Evolutionary conservation across 2,329 filamentous ascomycete genomes (phyloP), one percentile per base, ranked within the genome.

Genomic region (Samsoniella hepiali): DNA sequence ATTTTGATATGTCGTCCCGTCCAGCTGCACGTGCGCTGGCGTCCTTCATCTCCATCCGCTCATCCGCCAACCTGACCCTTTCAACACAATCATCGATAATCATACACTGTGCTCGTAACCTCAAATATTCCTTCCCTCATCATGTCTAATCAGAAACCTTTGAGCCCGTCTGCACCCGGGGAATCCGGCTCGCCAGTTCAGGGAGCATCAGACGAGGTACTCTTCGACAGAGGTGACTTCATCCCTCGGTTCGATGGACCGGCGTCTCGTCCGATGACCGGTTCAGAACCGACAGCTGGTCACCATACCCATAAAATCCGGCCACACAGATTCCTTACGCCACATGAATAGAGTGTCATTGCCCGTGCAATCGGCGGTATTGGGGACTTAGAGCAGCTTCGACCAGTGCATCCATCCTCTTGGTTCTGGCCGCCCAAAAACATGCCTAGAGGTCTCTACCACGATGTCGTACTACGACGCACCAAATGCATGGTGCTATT

Each of bases 381-480:
- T 60, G 73, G 68, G 27, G 80, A 82, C 59, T 70, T 72, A n/a
- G 82, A 83, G 65, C 72, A 76, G 10, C 73, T 78, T 45, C 69
- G 70, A 17, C 72, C 81, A 3, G 70, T 79, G 34, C 78, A 81
- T 57, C 78, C 79, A 1, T 76, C 71, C 4, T 75, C 71, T 62
- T 75, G 73, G 67, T 72, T 74, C 66, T 84, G 79, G 77, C 80
- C 82, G 0, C 76, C 81, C 0, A 73, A 73, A 45, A 80, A 81
- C 10, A 77, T 84, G 67, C 77, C 78, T 6, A 74, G 73, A 13
- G 82, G 82, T 0, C 72, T 84, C 4, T 84, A 84, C 68, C 75
- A 74, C 58, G 81, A 83, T 63, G 74, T 82, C 13, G 74, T 83
- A 29, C 68, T 67, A 44, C 73, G 80, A 63, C 79, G 80, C 38